These are phyloP conservation scores for Colletotrichum sp. DNA, from an alignment of 2,329 filamentous ascomycete genomes.

Conservation along the genomic window DNA sequence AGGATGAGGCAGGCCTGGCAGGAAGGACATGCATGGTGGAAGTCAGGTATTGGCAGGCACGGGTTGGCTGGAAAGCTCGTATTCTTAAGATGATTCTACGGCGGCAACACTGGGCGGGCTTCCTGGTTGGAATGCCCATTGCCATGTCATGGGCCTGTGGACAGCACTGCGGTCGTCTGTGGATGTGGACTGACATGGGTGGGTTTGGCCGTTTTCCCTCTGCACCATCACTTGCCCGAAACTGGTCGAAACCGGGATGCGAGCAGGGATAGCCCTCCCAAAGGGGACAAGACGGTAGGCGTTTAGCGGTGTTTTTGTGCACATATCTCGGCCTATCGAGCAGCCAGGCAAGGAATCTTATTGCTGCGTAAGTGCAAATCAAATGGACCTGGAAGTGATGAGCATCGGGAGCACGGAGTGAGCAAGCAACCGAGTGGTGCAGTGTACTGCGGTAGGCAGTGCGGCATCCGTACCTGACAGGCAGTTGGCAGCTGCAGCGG, in stretches of 20 bases:
- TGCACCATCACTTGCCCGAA: conserved; percentile 11
- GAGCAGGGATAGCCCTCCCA: not conserved
- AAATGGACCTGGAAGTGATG: not conserved
- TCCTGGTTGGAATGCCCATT: not conserved
- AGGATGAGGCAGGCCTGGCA: not conserved
- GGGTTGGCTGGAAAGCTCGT: conserved; percentile 8
- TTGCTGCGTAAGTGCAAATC: not conserved
- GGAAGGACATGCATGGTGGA: not conserved
- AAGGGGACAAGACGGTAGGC: not conserved
- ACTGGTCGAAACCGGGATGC: conserved; percentile 16
- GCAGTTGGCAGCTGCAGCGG: not conserved
- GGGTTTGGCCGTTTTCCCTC: not conserved
- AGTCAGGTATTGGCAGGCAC: not conserved
- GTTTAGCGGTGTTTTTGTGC: not conserved
- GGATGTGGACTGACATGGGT: conserved; percentile 8
- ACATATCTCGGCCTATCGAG: not conserved
- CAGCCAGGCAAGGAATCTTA: not conserved
- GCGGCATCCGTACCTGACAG: not conserved
- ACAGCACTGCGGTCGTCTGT: not conserved
- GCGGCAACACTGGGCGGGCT: not conserved
- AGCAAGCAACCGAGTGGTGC: not conserved
- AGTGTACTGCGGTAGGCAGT: not conserved
- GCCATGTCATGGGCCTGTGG: conserved; percentile 9
- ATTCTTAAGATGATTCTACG: conserved; percentile 18
- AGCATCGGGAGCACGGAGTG: not conserved